phyloP scores from a whole-genome alignment of 441 rosid genomes.

The Gossypium schwendimanii region DNA sequence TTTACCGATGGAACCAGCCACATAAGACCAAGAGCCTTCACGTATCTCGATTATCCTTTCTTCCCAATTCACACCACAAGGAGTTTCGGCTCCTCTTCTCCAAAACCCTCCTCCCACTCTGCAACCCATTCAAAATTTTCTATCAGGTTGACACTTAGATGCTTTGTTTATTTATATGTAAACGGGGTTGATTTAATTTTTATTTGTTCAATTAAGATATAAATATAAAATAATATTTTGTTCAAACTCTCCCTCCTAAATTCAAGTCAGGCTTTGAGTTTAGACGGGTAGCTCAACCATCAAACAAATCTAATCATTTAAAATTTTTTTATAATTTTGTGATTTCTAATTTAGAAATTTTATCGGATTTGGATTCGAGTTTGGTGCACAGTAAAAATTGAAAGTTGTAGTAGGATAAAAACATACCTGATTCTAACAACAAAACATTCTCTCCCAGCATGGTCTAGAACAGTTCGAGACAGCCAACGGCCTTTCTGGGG shows the following conservation, averaged over 20 bases:
- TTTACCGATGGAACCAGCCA: conserved; percentile 77
- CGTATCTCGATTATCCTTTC: conserved; percentile 70
- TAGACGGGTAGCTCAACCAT: too few relatives aligned
- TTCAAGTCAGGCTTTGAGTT: too few relatives aligned
- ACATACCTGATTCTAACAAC: conserved; percentile 62
- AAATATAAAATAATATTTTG: too few relatives aligned
- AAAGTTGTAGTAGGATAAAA: neutral
- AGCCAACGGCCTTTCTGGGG: conserved; percentile 96
- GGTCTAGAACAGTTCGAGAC: conserved; percentile 86
- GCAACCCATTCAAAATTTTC: conserved; percentile 4
- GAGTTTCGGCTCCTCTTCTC: conserved; percentile 78
- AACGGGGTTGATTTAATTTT: too few relatives aligned
- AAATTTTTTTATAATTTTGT: too few relatives aligned
- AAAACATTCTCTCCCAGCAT: conserved; percentile 77
- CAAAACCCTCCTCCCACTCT: conserved; percentile 79
- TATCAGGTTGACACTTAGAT: neutral
- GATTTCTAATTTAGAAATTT: too few relatives aligned
- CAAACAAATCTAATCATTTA: too few relatives aligned
- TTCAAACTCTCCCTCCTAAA: too few relatives aligned
- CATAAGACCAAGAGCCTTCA: conserved; percentile 83
- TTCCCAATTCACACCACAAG: conserved; percentile 58
- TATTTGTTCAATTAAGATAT: too few relatives aligned
- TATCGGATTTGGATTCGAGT: too few relatives aligned
- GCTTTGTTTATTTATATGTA: neutral
- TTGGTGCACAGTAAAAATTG: too few relatives aligned